A percentile compares a stretch with the other conserved stretches of the same genome.
Evolutionary conservation across 805 yeast genomes (phyloP).

Genomic region (Zygosaccharomyces pseudorouxii): DNA sequence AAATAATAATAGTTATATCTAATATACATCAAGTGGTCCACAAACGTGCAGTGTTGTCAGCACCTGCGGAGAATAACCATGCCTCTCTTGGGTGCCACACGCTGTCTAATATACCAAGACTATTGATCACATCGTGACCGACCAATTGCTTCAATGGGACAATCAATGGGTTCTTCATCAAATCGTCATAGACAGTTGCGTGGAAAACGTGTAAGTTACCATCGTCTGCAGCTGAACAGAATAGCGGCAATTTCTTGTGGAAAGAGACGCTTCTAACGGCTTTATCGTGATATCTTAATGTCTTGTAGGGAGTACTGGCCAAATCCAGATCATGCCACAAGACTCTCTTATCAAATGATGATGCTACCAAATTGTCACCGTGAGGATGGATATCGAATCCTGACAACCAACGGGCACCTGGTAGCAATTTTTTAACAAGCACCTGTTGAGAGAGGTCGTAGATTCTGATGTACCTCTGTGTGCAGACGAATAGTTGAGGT

Average conservation of each 20-base stretch:
- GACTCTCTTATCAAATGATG: slow-evolving; percentile 90
- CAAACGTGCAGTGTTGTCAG: slow-evolving; percentile 90
- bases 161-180: slow-evolving; percentile 89
- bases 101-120: slow-evolving; percentile 81
- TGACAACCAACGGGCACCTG: slow-evolving; percentile 95
- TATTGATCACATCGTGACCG: slow-evolving; percentile 77
- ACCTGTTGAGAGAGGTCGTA: slow-evolving; percentile 87
- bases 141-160: slow-evolving; percentile 92
- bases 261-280: slow-evolving; percentile 86
- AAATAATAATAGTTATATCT: slow-evolving; percentile 7
- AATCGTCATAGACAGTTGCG: slow-evolving; percentile 83
- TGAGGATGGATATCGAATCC: slow-evolving; percentile 91
- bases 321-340: slow-evolving; percentile 97
- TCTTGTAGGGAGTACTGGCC: slow-evolving; percentile 85
- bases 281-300: slow-evolving; percentile 87
- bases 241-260: slow-evolving; percentile 85
- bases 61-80: slow-evolving; percentile 96
- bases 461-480: slow-evolving; percentile 87
- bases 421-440: slow-evolving; percentile 75
- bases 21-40: slow-evolving; percentile 71
- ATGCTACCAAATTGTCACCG: slow-evolving; percentile 90
- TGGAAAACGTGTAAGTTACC: slow-evolving; percentile 92
- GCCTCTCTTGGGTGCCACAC: slow-evolving; percentile 98
- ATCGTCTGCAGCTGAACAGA: slow-evolving; percentile 94
- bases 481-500: slow-evolving; percentile 89